Evolutionary conservation across 108 stramenopile genomes (phyloP).

Genomic region (Stephanodiscus triporus): DNA sequence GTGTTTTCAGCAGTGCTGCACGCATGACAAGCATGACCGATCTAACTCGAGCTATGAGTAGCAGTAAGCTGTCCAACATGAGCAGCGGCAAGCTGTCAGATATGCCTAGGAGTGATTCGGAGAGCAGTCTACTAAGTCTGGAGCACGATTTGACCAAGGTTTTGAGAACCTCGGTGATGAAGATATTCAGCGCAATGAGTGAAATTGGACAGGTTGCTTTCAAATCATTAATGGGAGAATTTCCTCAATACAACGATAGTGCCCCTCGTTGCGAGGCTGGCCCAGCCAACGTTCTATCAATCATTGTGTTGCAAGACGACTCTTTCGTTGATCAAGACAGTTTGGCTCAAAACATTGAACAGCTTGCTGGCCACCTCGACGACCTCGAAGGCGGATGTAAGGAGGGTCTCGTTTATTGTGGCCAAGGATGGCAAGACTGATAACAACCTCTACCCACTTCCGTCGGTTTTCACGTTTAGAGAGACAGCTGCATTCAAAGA

Average conservation of each 20-base stretch:
- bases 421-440: constrained; percentile 40
- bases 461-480: constrained; percentile 95
- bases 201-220: constrained; percentile 55
- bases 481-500: constrained; percentile 78
- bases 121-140: constrained; percentile 51
- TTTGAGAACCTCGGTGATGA: constrained; percentile 63
- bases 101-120: constrained; percentile 61
- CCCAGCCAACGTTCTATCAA: constrained; percentile 88
- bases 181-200: constrained; percentile 57
- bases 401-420: constrained; percentile 84
- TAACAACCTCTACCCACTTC: constrained; percentile 57
- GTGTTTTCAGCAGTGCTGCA: constrained; percentile 69
- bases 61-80: constrained; percentile 62
- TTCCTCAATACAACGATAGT: constrained; percentile 61
- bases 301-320: constrained; percentile 66
- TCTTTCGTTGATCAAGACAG: constrained; percentile 51
- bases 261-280: constrained; percentile 43
- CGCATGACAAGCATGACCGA: constrained; percentile 88
- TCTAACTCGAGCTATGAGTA: constrained; percentile 71
- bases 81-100: constrained; percentile 68
- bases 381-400: constrained; percentile 71
- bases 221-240: constrained; percentile 53
- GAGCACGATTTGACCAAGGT: constrained; percentile 63
- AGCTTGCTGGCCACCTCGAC: constrained; percentile 46
- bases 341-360: constrained; percentile 56